Evolutionary conservation across 768 basidiomycete genomes (phyloP), one percentile per base, ranked within the genome.

Genomic region (Clitopilus passeckerianus): DNA sequence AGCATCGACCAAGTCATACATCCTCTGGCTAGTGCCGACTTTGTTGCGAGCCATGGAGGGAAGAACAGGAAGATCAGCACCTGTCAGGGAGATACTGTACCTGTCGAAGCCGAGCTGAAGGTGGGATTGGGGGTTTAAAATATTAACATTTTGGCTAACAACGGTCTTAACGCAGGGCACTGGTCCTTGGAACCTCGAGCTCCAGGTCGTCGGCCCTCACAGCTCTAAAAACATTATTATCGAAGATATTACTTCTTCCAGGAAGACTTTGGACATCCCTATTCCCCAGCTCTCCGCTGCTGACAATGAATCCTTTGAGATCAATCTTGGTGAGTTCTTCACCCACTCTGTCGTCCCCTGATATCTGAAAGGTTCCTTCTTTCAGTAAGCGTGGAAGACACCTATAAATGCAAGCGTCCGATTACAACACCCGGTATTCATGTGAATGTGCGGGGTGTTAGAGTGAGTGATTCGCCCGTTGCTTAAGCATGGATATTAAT

Each of bases 1-100:
- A 85, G 84, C 60, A 92, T 95, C 64, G 86, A 91, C 58, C 92
- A 96, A 72, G 79, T 91, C 35, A 91, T 98, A 34, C 95, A 97
- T 70, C 94, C 95, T 1, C 77, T 92, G 41, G 94, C 95, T 0
- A 81, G 84, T 35, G 93, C 89, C 1, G 84, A 88, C 60, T 92
- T 95, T 64, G 77, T 79, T n/a, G 71, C 74, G 14, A 67, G 75
- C 27, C 72, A 74, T 15, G 67, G 70, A 57, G 67, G 71, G 56
- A 79, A 79, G 41, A 86, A 79, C 69, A 78, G 77, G 61, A 78
- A 73, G 41, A 80, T 90, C 60, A 90, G 79, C 69, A 93, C 86
- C 59, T 98, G 95, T 68, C 87, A 87, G 20, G 93, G 93, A 0
- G 82, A 82, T 64, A 74, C 75, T 5, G 86, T 97, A 1, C 81